A percentile compares a stretch with the other conserved stretches of the same genome.
These are phyloP conservation scores for Hypomontagnella monticulosa DNA, from an alignment of 495 filamentous ascomycete species.

Conservation along the genomic window DNA sequence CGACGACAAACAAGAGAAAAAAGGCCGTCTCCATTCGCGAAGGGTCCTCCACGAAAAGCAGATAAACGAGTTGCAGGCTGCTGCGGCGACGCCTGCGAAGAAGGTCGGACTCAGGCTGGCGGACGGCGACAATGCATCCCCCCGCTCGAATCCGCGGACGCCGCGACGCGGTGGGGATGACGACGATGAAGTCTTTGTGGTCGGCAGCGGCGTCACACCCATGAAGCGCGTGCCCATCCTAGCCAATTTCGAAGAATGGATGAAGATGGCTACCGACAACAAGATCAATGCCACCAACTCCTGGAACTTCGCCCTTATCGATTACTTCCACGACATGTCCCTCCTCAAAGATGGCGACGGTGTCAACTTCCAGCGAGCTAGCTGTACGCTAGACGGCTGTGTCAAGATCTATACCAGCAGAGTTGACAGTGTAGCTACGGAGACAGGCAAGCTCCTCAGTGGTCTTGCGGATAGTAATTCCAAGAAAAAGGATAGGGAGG, in stretches of 20 bases:
- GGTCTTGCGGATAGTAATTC: slow-evolving; percentile 91
- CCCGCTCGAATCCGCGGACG: slow-evolving; percentile 68
- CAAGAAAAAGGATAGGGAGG: slow-evolving; percentile 71
- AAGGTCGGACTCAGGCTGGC: slow-evolving; percentile 69
- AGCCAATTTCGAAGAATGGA: slow-evolving; percentile 99
- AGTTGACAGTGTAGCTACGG: slow-evolving; percentile 97
- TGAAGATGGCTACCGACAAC: slow-evolving; percentile 99
- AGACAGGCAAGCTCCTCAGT: slow-evolving; percentile 94
- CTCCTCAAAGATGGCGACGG: slow-evolving; percentile 94
- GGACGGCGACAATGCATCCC: slow-evolving; percentile 66
- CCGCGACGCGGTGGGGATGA: slow-evolving; percentile 54
- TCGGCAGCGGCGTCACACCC: slow-evolving; percentile 82
- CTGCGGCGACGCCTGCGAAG: slow-evolving; percentile 82
- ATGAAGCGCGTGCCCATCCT: slow-evolving; percentile 96
- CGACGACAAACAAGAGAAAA: slow-evolving; percentile 93
- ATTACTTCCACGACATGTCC: slow-evolving; percentile 99
- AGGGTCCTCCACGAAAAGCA: slow-evolving; percentile 90
- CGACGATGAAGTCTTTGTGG: slow-evolving; percentile 66
- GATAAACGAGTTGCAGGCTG: slow-evolving; percentile 89
- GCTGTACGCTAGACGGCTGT: slow-evolving; percentile 96
- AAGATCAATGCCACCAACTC: slow-evolving; percentile 99
- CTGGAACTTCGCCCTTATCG: slow-evolving; percentile 99
- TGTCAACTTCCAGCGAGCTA: slow-evolving; percentile 98
- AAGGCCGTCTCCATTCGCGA: slow-evolving; percentile 84
- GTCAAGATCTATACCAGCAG: slow-evolving; percentile 99